These are phyloP conservation scores for Apiospora aurea DNA, from an alignment of 2,329 filamentous ascomycete genomes.

Conservation along the genomic window DNA sequence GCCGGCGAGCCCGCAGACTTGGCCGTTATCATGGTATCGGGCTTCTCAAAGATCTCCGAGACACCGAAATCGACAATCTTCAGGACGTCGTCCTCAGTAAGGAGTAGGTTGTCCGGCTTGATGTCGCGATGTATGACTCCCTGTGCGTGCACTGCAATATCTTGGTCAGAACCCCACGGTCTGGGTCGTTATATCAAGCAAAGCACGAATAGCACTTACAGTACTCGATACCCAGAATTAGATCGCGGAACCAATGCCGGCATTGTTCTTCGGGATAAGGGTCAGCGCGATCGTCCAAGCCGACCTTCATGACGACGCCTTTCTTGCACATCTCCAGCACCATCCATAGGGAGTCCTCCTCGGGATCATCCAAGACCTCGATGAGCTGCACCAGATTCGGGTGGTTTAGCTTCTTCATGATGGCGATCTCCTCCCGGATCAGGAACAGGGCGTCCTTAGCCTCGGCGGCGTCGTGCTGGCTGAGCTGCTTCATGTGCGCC, in stretches of 20 bases:
- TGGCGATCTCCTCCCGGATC: constrained; percentile 95
- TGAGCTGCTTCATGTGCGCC: constrained; percentile 41
- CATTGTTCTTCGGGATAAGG: constrained; percentile 86
- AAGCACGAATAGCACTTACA: constrained; percentile 56
- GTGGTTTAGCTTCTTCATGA: constrained; percentile 99
- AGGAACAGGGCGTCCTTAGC: constrained; percentile 78
- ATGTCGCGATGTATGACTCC: constrained; percentile 96
- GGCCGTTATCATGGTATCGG: constrained; percentile 83
- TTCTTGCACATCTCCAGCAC: constrained; percentile 99
- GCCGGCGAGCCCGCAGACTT: constrained; percentile 96
- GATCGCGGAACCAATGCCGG: constrained; percentile 90
- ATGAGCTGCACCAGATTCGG: constrained; percentile 91
- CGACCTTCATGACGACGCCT: constrained; percentile 95
- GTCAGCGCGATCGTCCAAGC: constrained; percentile 80
- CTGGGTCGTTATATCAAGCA: background rate
- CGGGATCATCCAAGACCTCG: constrained; percentile 93
- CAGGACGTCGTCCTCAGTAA: constrained; percentile 90
- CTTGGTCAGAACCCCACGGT: constrained; percentile 29
- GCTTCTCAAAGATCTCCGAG: constrained; percentile 95
- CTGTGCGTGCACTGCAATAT: constrained; percentile 80
- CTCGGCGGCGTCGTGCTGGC: constrained; percentile 60
- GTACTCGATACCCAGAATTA: constrained; percentile 95
- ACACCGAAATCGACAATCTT: constrained; percentile 99
- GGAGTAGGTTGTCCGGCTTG: constrained; percentile 93
- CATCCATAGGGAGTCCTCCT: constrained; percentile 97